phyloP scores from a whole-genome alignment of 306 rosid species.

The Morella rubra region DNA sequence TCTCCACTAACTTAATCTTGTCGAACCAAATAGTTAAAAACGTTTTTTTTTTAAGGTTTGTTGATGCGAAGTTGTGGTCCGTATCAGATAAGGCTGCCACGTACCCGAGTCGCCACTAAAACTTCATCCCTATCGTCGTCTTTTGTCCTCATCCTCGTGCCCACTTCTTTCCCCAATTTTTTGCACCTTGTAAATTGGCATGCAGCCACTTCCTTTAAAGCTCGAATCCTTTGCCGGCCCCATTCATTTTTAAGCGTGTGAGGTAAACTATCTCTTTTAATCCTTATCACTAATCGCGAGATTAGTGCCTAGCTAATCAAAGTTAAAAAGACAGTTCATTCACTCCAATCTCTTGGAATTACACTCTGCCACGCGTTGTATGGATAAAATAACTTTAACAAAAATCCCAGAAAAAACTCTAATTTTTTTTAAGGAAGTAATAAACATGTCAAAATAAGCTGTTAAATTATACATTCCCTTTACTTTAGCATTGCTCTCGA shows the following conservation, averaged over 20 bases:
- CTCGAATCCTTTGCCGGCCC: not conserved
- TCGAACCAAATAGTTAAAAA: conserved; percentile 28
- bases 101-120: conserved; percentile 38
- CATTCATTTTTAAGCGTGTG: not conserved
- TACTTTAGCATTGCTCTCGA: too few relatives aligned
- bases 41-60: not conserved
- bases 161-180: not conserved
- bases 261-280: too few relatives aligned
- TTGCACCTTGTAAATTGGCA: not conserved
- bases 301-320: too few relatives aligned
- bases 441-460: too few relatives aligned
- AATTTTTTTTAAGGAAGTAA: too few relatives aligned
- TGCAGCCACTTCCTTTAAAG: conserved; percentile 3
- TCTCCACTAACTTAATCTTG: conserved; percentile 50
- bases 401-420: too few relatives aligned
- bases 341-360: too few relatives aligned
- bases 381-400: too few relatives aligned
- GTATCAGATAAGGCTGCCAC: conserved; percentile 46
- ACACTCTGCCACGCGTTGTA: too few relatives aligned
- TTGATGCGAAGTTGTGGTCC: conserved; percentile 24
- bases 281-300: too few relatives aligned
- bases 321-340: too few relatives aligned
- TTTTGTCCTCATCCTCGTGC: conserved; percentile 9
- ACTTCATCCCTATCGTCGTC: conserved; percentile 28
- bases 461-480: too few relatives aligned